Evolutionary conservation across 2,329 filamentous ascomycete species (phyloP).

Genomic region (Camillea tinctor): DNA sequence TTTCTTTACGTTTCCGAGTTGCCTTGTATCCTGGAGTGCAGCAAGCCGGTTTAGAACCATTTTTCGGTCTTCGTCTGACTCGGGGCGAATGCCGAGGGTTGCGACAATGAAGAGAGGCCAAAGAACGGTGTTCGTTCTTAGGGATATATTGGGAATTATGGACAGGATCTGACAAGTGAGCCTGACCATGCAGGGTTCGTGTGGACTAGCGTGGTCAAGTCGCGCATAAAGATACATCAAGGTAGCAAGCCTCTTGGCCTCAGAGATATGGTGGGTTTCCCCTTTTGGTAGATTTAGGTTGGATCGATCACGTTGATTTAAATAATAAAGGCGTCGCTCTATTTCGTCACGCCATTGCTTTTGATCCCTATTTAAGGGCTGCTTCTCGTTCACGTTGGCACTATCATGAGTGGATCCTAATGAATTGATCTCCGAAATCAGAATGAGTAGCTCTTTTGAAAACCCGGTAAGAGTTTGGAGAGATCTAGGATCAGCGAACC

Average conservation of each 20-base stretch:
- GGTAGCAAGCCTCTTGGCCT: constrained; percentile 27
- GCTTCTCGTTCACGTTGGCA: background rate
- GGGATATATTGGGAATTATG: constrained; percentile 23
- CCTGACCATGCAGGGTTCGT: constrained; percentile 22
- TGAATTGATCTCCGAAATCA: constrained; percentile 21
- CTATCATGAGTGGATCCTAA: constrained; percentile 7
- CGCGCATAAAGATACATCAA: constrained; percentile 31
- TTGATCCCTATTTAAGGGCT: background rate
- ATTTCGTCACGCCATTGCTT: constrained; percentile 16
- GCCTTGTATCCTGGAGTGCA: constrained; percentile 29
- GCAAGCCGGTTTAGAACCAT: constrained; percentile 23
- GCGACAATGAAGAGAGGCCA: constrained; percentile 33
- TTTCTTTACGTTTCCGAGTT: constrained; percentile 32
- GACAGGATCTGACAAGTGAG: constrained; percentile 23
- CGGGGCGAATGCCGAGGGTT: constrained; percentile 27
- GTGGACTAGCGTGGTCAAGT: constrained; percentile 24
- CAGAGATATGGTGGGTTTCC: constrained; percentile 17
- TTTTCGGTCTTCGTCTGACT: constrained; percentile 27
- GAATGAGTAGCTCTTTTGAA: constrained; percentile 15
- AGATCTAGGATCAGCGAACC: constrained; percentile 12
- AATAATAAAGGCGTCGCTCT: constrained; percentile 14
- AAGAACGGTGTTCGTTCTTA: constrained; percentile 28
- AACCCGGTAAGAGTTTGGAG: constrained; percentile 16
- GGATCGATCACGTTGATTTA: constrained; percentile 14
- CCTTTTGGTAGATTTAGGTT: constrained; percentile 5